phyloP scores from a whole-genome alignment of 495 filamentous ascomycete genomes.

The Venustampulla echinocandica region DNA sequence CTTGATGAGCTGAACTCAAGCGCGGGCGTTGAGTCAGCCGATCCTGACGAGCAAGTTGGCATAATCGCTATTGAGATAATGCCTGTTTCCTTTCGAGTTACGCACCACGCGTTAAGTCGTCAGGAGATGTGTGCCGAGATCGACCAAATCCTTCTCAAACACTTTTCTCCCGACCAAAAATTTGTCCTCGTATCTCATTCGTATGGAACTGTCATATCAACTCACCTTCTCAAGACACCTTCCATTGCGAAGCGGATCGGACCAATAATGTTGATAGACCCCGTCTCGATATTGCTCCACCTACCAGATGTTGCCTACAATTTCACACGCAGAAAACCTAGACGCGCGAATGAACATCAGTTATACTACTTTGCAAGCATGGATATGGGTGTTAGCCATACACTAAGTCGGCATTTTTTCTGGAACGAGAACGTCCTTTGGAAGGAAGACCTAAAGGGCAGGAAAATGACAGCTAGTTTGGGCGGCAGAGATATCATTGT shows the following conservation, averaged over 20 bases:
- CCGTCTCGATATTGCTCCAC: slow-evolving; percentile 57
- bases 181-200: slow-evolving; percentile 50
- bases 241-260: slow-evolving; percentile 33
- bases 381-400: slow-evolving; percentile 53
- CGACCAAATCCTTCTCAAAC: slow-evolving; percentile 35
- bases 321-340: slow-evolving; percentile 49
- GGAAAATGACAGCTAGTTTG: slow-evolving; percentile 36
- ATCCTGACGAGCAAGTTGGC: slow-evolving; percentile 41
- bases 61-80: slow-evolving; percentile 58
- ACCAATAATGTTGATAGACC: slow-evolving; percentile 50
- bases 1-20: slow-evolving; percentile 40
- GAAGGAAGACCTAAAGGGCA: slow-evolving; percentile 43
- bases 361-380: slow-evolving; percentile 59
- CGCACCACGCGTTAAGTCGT: slow-evolving; percentile 34
- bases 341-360: slow-evolving; percentile 51
- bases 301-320: slow-evolving; percentile 65
- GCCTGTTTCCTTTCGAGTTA: slow-evolving; percentile 53
- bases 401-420: slow-evolving; percentile 53
- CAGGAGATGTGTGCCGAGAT: slow-evolving; percentile 44
- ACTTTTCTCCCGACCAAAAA: slow-evolving; percentile 40
- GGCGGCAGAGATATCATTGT: slow-evolving; percentile 57
- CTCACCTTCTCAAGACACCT: slow-evolving; percentile 47
- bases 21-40: slow-evolving; percentile 10
- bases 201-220: slow-evolving; percentile 53
- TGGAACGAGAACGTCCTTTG: slow-evolving; percentile 61